Evolutionary conservation across 2,329 filamentous ascomycete genomes (phyloP).

Genomic region (Tolypocladium tundrense): DNA sequence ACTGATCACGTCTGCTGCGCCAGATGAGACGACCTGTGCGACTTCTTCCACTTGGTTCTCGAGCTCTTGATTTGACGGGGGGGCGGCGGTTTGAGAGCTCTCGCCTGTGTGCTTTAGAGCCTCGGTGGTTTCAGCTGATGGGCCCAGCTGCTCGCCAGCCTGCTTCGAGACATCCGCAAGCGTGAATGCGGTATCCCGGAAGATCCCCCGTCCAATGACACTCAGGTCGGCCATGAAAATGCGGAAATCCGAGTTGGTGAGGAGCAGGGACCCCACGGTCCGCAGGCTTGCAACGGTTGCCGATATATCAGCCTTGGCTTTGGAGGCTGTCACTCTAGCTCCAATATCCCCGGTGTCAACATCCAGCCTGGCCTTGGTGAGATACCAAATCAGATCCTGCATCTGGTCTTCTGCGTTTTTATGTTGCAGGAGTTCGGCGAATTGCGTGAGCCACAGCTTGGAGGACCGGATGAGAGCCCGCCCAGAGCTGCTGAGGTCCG

Average conservation of each 20-base stretch:
- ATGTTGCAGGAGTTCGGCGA: slow-evolving; percentile 70
- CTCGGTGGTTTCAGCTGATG: slow-evolving; percentile 47
- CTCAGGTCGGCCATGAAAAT: slow-evolving; percentile 74
- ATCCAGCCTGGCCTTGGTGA: slow-evolving; percentile 59
- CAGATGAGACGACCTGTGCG: slow-evolving; percentile 41
- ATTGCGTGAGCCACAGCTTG: slow-evolving; percentile 64
- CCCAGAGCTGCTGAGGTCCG: slow-evolving; percentile 67
- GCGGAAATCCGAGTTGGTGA: slow-evolving; percentile 86
- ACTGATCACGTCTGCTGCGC: slow-evolving; percentile 37
- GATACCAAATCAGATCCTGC: slow-evolving; percentile 84
- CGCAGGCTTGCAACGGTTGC: slow-evolving; percentile 65
- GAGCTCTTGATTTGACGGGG: slow-evolving; percentile 55
- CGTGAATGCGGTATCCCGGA: slow-evolving; percentile 75
- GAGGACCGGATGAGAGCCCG: slow-evolving; percentile 60
- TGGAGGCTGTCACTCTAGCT: slow-evolving; percentile 16
- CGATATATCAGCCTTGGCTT: slow-evolving; percentile 20
- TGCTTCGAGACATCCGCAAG: slow-evolving; percentile 66
- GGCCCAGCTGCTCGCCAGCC: slow-evolving; percentile 63
- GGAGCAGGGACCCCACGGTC: slow-evolving; percentile 72
- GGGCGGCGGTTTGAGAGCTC: slow-evolving; percentile 17
- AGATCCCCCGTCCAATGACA: slow-evolving; percentile 71
- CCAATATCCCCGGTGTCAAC: slow-evolving; percentile 19
- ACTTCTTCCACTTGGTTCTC: slow-evolving; percentile 45
- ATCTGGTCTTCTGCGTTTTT: slow-evolving; percentile 82
- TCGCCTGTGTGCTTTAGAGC: slow-evolving; percentile 29